A percentile compares a stretch with the other conserved stretches of the same genome.
Evolutionary conservation across 164 flowering plant genomes (phyloP).

Genomic region (Akebia trifoliata): DNA sequence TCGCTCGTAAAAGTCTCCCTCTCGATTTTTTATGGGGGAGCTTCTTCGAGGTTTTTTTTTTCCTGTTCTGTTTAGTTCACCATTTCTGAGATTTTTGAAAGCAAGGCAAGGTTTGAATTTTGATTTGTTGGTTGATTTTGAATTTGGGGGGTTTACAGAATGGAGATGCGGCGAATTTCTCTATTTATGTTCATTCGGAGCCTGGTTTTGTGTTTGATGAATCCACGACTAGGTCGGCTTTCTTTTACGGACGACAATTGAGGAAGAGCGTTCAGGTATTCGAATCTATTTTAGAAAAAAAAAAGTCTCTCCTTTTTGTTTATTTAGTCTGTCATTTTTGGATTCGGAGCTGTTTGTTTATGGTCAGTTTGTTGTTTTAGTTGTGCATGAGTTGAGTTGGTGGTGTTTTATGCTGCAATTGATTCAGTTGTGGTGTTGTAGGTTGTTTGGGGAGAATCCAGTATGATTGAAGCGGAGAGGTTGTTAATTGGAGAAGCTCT

Average conservation of each 20-base stretch:
- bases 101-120: background rate
- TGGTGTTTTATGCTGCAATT: slow-evolving; percentile 4
- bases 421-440: slow-evolving; percentile 22
- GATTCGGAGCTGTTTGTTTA: background rate
- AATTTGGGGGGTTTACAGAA: slow-evolving; percentile 20
- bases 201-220: slow-evolving; percentile 84
- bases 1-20: slow-evolving; percentile 61
- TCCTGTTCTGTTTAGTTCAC: background rate
- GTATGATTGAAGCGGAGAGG: slow-evolving; percentile 89
- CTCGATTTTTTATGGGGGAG: slow-evolving; percentile 91
- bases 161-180: slow-evolving; percentile 49
- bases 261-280: slow-evolving; percentile 61
- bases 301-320: background rate
- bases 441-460: slow-evolving; percentile 94
- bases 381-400: background rate
- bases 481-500: slow-evolving; percentile 70
- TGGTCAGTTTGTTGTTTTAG: background rate
- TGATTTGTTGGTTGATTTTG: background rate
- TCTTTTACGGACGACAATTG: slow-evolving; percentile 68
- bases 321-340: background rate
- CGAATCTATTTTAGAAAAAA: background rate
- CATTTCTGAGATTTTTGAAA: slow-evolving; percentile 3
- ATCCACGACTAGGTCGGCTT: slow-evolving; percentile 56
- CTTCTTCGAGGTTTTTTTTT: slow-evolving; percentile 65
- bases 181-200: slow-evolving; percentile 73